phyloP scores from a whole-genome alignment of 306 rosid species.

The Malus fusca region DNA sequence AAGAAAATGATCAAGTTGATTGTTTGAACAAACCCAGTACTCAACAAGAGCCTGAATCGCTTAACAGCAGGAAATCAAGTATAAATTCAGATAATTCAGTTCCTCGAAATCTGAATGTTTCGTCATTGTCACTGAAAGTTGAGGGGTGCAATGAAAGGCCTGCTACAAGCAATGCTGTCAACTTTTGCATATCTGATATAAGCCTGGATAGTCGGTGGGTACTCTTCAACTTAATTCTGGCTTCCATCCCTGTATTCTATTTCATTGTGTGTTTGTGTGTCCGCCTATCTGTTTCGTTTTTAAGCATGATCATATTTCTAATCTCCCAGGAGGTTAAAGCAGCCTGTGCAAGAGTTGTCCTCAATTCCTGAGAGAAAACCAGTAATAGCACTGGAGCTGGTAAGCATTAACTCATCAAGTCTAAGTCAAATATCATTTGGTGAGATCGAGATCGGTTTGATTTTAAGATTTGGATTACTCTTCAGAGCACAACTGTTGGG shows the following conservation, averaged over 20 bases:
- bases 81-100: conserved; percentile 20
- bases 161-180: conserved; percentile 2
- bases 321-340: conserved; percentile 28
- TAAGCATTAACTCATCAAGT: conserved; percentile 15
- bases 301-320: neutral
- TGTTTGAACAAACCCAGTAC: conserved; percentile 14
- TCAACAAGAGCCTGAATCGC: conserved; percentile 21
- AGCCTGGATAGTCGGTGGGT: conserved; percentile 53
- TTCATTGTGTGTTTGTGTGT: neutral
- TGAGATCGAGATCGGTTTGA: conserved; percentile 7
- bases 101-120: conserved; percentile 12
- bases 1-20: conserved; percentile 20
- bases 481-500: conserved; percentile 28
- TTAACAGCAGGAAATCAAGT: conserved; percentile 1
- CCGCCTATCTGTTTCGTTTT: neutral
- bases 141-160: conserved; percentile 22
- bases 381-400: conserved; percentile 26
- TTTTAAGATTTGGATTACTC: neutral
- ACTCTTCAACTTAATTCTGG: neutral
- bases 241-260: neutral
- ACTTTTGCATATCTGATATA: conserved; percentile 16
- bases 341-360: conserved; percentile 19
- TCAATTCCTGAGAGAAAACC: conserved; percentile 25
- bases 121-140: conserved; percentile 16
- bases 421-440: neutral